Base-by-base conservation (phyloP, 2,329 filamentous ascomycete genomes). In the Akanthomyces muscarius region DNA sequence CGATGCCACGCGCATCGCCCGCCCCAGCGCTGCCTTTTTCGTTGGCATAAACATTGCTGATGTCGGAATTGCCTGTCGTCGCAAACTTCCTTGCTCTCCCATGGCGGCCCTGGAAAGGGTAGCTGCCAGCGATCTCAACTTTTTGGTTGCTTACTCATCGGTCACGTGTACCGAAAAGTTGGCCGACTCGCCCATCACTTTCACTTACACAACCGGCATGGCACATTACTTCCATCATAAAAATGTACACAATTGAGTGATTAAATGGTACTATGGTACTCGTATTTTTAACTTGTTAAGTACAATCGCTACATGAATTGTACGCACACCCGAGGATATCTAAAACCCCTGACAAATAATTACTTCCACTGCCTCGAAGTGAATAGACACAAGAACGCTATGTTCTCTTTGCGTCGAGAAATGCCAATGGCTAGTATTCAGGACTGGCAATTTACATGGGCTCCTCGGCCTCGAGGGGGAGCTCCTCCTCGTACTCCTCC, bases 401-500 rank as follows among this genome's bases (percentile, higher is more conserved):
- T 47, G 21, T 47, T 61, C 51, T 41, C 51, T 41, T 38, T 30
- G 16, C 11, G 59, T 55, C 3, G 30, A 58, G 44, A 53, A 64
- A 51, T 52, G 53, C 52, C 36, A 33, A 36, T 42, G 25, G 44
- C 44, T 50, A 42, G 23, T 16, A 66, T 64, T 62, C 45, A 45
- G 30, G 56, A 30, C 60, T 45, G 33, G 53, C 5, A 53, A 58
- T 51, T 72, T 81, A 81, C 60, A 62, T 33, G 38, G 50, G 21
- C 72, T 81, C 80, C 76, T 90, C 89, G 78, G 90, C 88, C 81
- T 93, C 90, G 70, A 79, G 80, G 78, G 87, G 87, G 69, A 83
- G 30, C 18, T 51, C 36, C 33, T 59, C 56, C 36, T 50, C 56
- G 45, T 59, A 59, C 38, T 59, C 56, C 16, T 85, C 80, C 82